Conservation (phyloP, 148 eudicot genomes). For the Chenopodium berlandieri region DNA sequence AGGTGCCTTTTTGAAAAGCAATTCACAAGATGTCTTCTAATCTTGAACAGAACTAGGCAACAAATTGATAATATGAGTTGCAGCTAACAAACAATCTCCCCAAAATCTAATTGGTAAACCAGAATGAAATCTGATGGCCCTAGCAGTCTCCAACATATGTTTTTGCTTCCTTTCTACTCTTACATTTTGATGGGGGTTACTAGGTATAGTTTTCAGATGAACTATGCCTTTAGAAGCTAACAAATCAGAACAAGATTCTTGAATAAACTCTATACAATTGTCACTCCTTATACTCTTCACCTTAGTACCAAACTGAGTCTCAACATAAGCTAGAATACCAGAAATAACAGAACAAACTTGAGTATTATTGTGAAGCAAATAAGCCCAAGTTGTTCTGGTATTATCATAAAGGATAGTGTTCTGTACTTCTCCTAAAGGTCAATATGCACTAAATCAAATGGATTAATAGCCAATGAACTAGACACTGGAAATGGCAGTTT, state of each 20-base stretch:
- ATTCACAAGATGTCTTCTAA: neutral
- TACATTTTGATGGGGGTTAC: neutral
- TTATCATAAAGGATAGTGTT: too few relatives aligned
- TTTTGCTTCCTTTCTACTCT: neutral
- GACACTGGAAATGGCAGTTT: too few relatives aligned
- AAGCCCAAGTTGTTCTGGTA: too few relatives aligned
- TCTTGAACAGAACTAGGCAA: neutral
- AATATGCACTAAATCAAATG: too few relatives aligned
- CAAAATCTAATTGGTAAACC: too few relatives aligned
- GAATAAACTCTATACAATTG: neutral
- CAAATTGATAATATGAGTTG: neutral
- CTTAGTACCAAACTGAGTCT: too few relatives aligned
- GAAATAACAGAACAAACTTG: too few relatives aligned
- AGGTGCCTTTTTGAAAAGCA: neutral
- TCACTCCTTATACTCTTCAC: neutral
- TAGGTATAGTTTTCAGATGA: neutral
- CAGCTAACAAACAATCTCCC: neutral
- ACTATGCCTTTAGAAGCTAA: neutral
- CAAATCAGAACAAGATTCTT: neutral
- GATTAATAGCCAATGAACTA: too few relatives aligned
- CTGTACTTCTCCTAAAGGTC: too few relatives aligned
- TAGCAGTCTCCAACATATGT: neutral
- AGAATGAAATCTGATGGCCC: neutral
- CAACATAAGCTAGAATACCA: too few relatives aligned
- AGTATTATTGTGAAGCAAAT: too few relatives aligned